These are phyloP conservation scores for Trichophyton schoenleinii DNA, from an alignment of 2,329 filamentous ascomycete species.

Conservation along the genomic window DNA sequence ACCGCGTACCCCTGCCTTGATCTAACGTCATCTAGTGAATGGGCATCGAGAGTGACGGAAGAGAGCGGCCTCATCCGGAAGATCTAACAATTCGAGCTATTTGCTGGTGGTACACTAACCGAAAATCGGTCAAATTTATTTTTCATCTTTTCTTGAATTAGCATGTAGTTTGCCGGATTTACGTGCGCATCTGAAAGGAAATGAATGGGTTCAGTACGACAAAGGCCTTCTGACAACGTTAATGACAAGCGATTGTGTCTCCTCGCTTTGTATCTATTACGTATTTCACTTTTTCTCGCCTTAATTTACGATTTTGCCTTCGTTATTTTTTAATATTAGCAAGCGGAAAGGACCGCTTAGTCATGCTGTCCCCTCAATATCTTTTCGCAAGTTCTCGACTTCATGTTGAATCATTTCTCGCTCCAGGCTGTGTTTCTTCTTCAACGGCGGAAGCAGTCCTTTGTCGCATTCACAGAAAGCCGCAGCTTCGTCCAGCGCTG, in stretches of 20 bases:
- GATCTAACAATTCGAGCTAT: background rate
- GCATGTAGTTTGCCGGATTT: background rate
- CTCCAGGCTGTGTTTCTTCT: constrained; percentile 2
- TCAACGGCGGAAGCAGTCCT: background rate
- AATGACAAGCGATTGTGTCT: background rate
- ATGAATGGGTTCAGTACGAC: background rate
- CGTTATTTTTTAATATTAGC: background rate
- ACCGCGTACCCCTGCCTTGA: constrained; percentile 9
- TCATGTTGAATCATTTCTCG: constrained; percentile 1
- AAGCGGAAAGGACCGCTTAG: constrained; percentile 5
- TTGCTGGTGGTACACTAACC: background rate
- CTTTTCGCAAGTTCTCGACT: constrained; percentile 1
- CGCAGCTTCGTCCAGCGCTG: constrained; percentile 9
- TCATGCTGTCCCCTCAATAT: constrained; percentile 2
- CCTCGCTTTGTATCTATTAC: background rate
- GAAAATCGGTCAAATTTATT: background rate
- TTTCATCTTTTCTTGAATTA: background rate
- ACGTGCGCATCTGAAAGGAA: background rate
- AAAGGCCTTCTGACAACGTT: background rate
- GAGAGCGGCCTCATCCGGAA: constrained; percentile 35
- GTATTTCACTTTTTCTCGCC: no score
- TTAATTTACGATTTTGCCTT: background rate
- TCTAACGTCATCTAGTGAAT: constrained; percentile 29
- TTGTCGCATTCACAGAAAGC: background rate
- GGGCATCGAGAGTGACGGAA: constrained; percentile 38